Base-by-base conservation (phyloP, 2,329 filamentous ascomycete species). In the Sporothrix schenckii region DNA sequence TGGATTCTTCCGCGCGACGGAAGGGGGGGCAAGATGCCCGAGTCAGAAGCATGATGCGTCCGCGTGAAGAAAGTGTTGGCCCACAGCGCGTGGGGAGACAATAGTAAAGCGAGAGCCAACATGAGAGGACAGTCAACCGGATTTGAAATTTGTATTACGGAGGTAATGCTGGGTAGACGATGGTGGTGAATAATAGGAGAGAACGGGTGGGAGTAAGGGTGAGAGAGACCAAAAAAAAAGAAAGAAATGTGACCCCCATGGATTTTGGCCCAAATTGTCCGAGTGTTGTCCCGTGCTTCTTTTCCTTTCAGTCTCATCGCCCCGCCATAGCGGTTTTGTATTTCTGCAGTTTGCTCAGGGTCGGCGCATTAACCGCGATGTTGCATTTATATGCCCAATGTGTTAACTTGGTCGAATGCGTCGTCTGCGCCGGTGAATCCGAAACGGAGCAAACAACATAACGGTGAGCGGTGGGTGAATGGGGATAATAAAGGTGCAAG, bases 121-220 rank as follows among this genome's bases (percentile, higher is more conserved):
- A 21, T 63, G 58, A 63, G 39, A 63, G 58, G n/a, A 2, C 39
- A 47, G 39, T 47, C 58, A 47, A 63, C 30, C 11, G n/a, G 49
- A 66, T 66, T 67, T 67, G 65, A 50, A 67, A 67, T 54, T 30
- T 13, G 65, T 54, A 67, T 47, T 41, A 67, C 49, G 54, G 49
- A 10, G 7, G 11, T 11, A 44, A 34, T 16, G 5, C 60, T 11
- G 19, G 14, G 47, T 34, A 34, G 44, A 52, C 47, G 63, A 34
- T 52, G 47, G 14, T 11, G 27, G 24, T 54, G 52, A 54, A 24
- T 21, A 14, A 50, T 24, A 7, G 7, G 16, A 21, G n/a, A 49
- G 39, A 21, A 60, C 4, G 50, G n/a, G n/a, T 11, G 39, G 47
- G 34, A 60, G 41, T 5, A n/a, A 30, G 24, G 14, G 44, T 16